Evolutionary conservation across 164 flowering plant genomes (phyloP).

Genomic region (Euptelea pleiosperma): DNA sequence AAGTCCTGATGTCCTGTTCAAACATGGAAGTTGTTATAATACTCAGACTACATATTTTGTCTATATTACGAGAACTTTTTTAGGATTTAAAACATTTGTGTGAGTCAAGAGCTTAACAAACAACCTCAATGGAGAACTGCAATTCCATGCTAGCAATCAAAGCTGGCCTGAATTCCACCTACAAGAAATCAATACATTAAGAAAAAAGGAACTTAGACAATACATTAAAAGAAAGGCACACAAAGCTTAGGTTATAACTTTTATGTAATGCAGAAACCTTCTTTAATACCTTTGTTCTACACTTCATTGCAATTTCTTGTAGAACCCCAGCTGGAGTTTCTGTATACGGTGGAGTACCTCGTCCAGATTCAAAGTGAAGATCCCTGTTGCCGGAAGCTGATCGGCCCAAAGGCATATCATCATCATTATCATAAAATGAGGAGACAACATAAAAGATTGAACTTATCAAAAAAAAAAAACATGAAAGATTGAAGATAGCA

Average conservation of each 20-base stretch:
- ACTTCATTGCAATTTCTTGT: conserved; percentile 79
- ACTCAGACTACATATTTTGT: too few relatives aligned
- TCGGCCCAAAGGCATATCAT: background rate
- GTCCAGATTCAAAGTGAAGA: conserved; percentile 53
- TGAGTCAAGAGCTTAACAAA: background rate
- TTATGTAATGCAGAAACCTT: background rate
- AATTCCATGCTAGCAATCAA: conserved; percentile 60
- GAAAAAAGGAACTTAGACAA: conserved; percentile 4
- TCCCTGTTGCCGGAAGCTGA: conserved; percentile 21
- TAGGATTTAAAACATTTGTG: background rate
- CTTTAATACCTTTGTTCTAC: conserved; percentile 74
- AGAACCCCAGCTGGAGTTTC: conserved; percentile 60
- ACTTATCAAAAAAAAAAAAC: background rate
- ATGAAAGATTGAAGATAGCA: too few relatives aligned
- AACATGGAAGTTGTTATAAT: too few relatives aligned
- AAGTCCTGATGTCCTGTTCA: too few relatives aligned
- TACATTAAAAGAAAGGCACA: background rate
- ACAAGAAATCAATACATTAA: conserved; percentile 19
- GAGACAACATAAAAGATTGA: background rate
- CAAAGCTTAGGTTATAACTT: background rate
- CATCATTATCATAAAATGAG: background rate
- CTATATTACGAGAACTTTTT: background rate
- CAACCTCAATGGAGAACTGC: conserved; percentile 82
- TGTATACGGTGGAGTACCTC: conserved; percentile 30
- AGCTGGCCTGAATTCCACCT: conserved; percentile 78